Conservation (phyloP, 1,284 basidiomycete genomes). For the Naganishia liquefaciens region DNA sequence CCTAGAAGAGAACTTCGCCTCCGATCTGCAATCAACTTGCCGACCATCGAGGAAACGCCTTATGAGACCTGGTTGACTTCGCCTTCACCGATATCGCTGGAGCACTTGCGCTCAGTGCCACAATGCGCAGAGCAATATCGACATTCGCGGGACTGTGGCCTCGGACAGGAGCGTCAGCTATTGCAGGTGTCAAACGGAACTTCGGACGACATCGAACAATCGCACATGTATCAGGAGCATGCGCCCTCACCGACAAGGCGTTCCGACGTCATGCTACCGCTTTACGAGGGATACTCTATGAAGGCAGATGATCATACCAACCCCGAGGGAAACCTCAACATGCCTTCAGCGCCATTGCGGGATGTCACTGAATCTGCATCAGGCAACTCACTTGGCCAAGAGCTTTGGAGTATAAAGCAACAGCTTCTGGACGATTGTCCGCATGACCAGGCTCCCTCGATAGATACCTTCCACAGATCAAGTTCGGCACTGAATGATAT, state of each 20-base stretch:
- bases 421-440: too few species aligned
- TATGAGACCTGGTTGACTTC: background rate
- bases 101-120: too few species aligned
- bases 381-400: too few species aligned
- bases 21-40: background rate
- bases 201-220: background rate
- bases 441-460: too few species aligned
- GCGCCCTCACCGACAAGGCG: background rate
- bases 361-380: background rate
- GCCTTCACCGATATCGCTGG: background rate
- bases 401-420: too few species aligned
- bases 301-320: background rate
- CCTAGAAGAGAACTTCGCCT: background rate
- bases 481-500: background rate
- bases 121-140: too few species aligned
- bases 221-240: background rate
- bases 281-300: background rate
- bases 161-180: too few species aligned
- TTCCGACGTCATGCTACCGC: background rate
- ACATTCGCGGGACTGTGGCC: too few species aligned
- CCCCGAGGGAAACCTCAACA: background rate
- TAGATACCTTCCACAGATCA: background rate
- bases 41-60: slow-evolving; percentile 5
- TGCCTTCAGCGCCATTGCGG: too few species aligned
- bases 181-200: background rate